phyloP scores from a whole-genome alignment of 129 eudicot species.

The Centaurea solstitialis region DNA sequence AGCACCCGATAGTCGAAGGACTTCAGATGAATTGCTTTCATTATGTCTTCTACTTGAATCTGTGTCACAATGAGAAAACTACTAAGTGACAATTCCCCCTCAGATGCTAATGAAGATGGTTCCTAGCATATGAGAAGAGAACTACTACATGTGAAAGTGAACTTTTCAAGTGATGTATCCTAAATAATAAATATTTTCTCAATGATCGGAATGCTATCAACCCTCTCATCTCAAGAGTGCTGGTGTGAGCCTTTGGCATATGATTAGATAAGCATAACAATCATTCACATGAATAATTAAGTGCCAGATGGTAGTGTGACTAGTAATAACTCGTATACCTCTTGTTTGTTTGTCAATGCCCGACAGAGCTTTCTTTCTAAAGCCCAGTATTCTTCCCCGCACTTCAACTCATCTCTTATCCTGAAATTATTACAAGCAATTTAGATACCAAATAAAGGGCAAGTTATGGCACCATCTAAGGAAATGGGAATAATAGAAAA shows the following conservation, averaged over 20 bases:
- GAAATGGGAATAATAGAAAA: neutral
- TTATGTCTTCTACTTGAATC: constrained; percentile 70
- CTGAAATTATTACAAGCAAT: constrained; percentile 39
- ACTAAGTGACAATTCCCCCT: neutral
- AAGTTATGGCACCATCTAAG: neutral
- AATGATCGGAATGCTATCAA: neutral
- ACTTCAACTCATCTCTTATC: constrained; percentile 69
- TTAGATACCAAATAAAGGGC: constrained; percentile 9
- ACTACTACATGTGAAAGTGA: neutral
- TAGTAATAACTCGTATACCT: constrained; percentile 42
- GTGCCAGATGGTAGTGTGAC: neutral
- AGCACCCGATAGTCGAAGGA: constrained; percentile 91
- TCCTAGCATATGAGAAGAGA: neutral
- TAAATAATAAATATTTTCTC: neutral
- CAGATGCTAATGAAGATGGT: neutral
- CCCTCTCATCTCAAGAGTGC: neutral
- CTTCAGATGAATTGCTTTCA: constrained; percentile 81
- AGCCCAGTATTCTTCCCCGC: constrained; percentile 90
- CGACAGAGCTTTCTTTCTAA: constrained; percentile 85
- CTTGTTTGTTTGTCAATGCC: constrained; percentile 50
- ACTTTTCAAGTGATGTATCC: neutral
- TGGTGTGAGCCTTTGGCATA: neutral
- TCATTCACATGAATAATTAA: neutral
- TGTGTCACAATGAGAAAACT: constrained; percentile 21
- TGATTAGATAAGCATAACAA: neutral